Base-by-base conservation (phyloP, 176 grass and related monocot genomes). In the Tuctoria greenei region DNA sequence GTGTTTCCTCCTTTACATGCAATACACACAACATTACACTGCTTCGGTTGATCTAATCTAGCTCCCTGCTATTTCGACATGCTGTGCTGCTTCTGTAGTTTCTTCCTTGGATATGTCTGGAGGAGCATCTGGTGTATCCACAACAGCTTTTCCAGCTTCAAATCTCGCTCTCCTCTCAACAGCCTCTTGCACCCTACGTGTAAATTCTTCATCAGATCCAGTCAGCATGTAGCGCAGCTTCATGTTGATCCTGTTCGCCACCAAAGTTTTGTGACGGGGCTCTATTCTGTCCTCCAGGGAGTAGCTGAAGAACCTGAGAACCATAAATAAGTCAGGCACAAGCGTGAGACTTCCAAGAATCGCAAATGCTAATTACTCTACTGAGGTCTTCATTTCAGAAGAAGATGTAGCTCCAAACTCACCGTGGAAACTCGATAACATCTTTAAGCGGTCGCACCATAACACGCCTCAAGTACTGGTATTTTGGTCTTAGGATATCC, bases 261-360 rank as follows among this genome's bases (percentile, higher is more conserved):
- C 91, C 73, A 94, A 76, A 50, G 89, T 82, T 80, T 66, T 35
- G 58, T 98, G 89, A 64, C 95, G 82, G 23, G 89, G 91, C 57
- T 82, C 81, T 82, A 94, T 98, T 57, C 82, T 92, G 27, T 83
- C 84, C 28, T 94, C 95, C 49, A 98, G 58, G 10, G 95, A 94
- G 76, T 98, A 94, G 67, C 95, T 98, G 83, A 98, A 92, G 61
- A 98, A 98, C 58, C 95, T 98, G 89, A 26, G 39, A 77, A 71
- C 27, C 13, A 75, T 46, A 36, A 21, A 77, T 0, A 35, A n/a
- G 20, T 5, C 17, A 37, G 50, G 28, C 76, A 73, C 18, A 51
- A 23, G 40, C 10, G 64, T 61, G 8, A 65, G 65, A 8, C 7
- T 10, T 24, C 20, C 55, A 80, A 24, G 17, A 59, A 12, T 18